phyloP scores from a whole-genome alignment of 73 alveolate genomes.

The Stentor roeselii region DNA sequence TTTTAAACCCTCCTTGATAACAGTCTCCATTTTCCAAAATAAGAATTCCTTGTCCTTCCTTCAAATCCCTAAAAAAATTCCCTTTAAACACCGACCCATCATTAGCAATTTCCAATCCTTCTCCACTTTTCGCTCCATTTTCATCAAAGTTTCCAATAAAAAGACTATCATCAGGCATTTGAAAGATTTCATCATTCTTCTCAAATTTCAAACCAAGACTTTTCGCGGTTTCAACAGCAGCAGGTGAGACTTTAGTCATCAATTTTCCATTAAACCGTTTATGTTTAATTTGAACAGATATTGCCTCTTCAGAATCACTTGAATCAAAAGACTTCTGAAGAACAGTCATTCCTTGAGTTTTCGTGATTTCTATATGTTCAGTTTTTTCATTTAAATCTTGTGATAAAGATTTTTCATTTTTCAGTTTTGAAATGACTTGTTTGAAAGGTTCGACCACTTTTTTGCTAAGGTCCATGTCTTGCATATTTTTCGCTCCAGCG shows the following conservation, averaged over 20 bases:
- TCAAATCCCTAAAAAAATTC: conserved; percentile 38
- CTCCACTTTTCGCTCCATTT: conserved; percentile 45
- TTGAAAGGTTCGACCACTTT: neutral
- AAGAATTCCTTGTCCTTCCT: conserved; percentile 51
- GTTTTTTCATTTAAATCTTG: neutral
- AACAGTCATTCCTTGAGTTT: no score
- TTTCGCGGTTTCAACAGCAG: neutral
- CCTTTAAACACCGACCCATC: conserved; percentile 59
- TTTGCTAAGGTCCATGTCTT: neutral
- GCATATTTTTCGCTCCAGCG: neutral
- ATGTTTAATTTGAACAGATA: neutral
- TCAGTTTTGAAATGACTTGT: neutral
- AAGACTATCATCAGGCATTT: conserved; percentile 42
- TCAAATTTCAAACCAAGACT: neutral
- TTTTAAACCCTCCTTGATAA: conserved; percentile 57
- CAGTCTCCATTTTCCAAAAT: conserved; percentile 51
- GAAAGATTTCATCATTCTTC: neutral
- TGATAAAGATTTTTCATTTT: no score
- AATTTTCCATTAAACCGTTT: neutral
- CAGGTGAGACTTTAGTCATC: neutral
- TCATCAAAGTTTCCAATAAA: conserved; percentile 58
- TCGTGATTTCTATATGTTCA: neutral
- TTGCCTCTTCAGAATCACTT: neutral
- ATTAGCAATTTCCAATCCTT: conserved; percentile 41
- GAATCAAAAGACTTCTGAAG: neutral